A percentile compares a stretch with the other conserved stretches of the same genome.
phyloP scores from a whole-genome alignment of 768 basidiomycete species.

The Sporobolomyces roseus region DNA sequence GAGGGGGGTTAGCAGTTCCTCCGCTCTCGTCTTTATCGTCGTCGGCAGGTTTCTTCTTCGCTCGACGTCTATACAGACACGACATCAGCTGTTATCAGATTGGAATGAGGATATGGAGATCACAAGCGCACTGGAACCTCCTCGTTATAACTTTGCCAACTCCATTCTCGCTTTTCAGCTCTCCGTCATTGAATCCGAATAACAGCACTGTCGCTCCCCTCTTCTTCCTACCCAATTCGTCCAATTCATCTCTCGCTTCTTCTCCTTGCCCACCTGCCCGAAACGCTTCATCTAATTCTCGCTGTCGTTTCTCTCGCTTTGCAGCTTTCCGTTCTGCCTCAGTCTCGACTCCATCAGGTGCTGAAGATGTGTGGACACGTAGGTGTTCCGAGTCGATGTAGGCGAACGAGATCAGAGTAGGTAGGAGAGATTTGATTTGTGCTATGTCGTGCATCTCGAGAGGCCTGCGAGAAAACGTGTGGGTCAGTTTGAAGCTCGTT shows the following conservation, averaged over 20 bases:
- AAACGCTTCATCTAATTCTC: slow-evolving; percentile 35
- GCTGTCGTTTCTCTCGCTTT: slow-evolving; percentile 30
- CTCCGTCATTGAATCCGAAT: slow-evolving; percentile 55
- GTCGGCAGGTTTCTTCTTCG: slow-evolving; percentile 23
- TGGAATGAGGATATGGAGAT: not conserved
- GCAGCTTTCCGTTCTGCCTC: slow-evolving; percentile 37
- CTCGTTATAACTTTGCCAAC: slow-evolving; percentile 40
- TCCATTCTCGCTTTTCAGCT: slow-evolving; percentile 48
- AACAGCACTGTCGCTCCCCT: slow-evolving; percentile 55
- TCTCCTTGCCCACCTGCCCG: slow-evolving; percentile 37
- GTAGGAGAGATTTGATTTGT: slow-evolving; percentile 85
- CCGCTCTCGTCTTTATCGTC: not conserved
- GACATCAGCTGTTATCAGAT: not conserved
- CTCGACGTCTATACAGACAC: not conserved
- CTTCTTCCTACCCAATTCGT: slow-evolving; percentile 40
- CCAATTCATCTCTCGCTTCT: slow-evolving; percentile 15
- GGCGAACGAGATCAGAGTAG: slow-evolving; percentile 73
- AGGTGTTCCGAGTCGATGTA: slow-evolving; percentile 67
- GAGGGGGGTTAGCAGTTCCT: not conserved
- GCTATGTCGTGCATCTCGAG: slow-evolving; percentile 72
- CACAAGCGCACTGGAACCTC: slow-evolving; percentile 34
- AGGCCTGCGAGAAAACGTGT: slow-evolving; percentile 55
- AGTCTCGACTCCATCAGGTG: slow-evolving; percentile 33
- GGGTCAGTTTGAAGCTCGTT: not conserved
- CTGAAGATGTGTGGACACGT: slow-evolving; percentile 55